Evolutionary conservation across 2,329 filamentous ascomycete genomes (phyloP), one percentile per base, ranked within the genome.

Genomic region (Nothopassalora personata): DNA sequence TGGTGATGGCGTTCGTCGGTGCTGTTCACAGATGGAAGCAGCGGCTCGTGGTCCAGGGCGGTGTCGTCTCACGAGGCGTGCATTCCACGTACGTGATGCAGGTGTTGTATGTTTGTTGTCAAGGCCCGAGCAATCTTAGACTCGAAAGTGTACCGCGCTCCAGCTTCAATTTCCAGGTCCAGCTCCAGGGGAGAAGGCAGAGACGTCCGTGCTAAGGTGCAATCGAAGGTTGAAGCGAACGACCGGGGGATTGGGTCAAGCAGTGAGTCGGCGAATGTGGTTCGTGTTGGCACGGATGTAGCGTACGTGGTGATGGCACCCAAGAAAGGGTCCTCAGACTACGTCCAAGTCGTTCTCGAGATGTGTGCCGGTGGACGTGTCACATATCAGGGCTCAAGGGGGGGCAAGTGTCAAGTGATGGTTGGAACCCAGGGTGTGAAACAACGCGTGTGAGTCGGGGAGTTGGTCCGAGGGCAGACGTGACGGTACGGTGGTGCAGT

Each of bases 1-100:
- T 53, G 52, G 50, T 52, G 54, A 36, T 59, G 46, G 48, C 46
- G 28, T 19, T 39, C 43, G 45, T 47, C 43, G 45, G 27, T n/a
- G 31, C n/a, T 28, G 46, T 49, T 10, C 28, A 27, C 23, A n/a
- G 23, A 30, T 54, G 51, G 46, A 55, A 52, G 46, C 23, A 43
- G 46, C 43, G 53, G 43, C 45, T 43, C 39, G 39, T 43, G 39
- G 31, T 34, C 15, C 53, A 56, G 53, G n/a, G 2, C 27, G 3
- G 50, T 28, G 28, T 54, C 27, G 30, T 28, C 23, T 15, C 19
- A 15, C 18, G 23, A 30, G 49, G 49, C 49, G 49, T 51, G 27
- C 49, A 15, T 51, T 51, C 49, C 49, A 51, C 39, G 51, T n/a
- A n/a, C n/a, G n/a, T n/a, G n/a, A n/a, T 54, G 55, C 36, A 46